Evolutionary conservation across 305 asterid genomes (phyloP).

Genomic region (Petunia hybrid): DNA sequence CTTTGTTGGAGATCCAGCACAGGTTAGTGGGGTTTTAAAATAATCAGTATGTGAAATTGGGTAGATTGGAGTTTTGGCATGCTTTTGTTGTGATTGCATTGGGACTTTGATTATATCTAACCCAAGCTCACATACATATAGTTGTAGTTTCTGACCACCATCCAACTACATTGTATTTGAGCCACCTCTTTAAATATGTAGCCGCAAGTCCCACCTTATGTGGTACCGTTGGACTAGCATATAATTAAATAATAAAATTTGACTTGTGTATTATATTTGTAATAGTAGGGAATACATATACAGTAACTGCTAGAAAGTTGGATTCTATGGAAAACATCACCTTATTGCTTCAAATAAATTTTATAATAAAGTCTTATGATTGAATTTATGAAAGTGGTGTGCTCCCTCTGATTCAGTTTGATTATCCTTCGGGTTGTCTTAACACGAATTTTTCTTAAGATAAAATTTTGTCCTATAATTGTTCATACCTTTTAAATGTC

Average conservation of each 20-base stretch:
- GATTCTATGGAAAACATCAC: no score
- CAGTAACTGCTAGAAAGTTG: no score
- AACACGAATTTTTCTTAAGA: no score
- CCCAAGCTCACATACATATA: not conserved
- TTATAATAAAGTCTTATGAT: no score
- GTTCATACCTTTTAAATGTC: no score
- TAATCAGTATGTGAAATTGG: not conserved
- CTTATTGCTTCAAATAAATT: no score
- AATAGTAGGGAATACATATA: not conserved
- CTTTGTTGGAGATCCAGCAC: constrained; percentile 74
- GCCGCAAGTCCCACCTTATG: not conserved
- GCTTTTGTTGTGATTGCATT: constrained; percentile 24
- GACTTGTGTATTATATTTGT: not conserved
- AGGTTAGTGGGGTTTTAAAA: constrained; percentile 49
- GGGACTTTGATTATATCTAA: not conserved
- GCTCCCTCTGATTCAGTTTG: no score
- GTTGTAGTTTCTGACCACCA: constrained; percentile 17
- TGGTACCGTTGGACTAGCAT: not conserved
- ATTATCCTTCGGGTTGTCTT: no score
- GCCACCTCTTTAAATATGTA: not conserved
- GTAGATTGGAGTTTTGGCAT: constrained; percentile 18
- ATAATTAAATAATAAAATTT: not conserved
- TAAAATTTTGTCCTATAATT: no score
- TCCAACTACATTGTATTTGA: not conserved
- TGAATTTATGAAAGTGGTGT: no score